Evolutionary conservation across 176 grass and related monocot species (phyloP).

Genomic region (Ensete glaucum): DNA sequence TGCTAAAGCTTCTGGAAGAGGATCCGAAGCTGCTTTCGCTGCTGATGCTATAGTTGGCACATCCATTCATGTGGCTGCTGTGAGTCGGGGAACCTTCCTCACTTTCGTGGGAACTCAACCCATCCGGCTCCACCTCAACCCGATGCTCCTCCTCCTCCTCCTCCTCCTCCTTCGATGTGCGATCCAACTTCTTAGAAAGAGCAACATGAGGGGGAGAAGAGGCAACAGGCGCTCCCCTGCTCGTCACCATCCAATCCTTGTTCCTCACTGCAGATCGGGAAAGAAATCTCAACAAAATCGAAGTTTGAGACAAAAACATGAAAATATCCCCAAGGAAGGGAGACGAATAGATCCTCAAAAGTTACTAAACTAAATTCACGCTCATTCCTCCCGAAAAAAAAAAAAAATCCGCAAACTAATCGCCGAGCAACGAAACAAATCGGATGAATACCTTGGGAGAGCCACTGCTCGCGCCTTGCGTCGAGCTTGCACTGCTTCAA

Average conservation of each 20-base stretch:
- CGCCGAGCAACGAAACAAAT: too few relatives aligned
- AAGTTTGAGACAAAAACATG: too few relatives aligned
- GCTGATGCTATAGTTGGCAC: constrained; percentile 26
- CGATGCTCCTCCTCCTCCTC: background rate
- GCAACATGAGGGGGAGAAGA: background rate
- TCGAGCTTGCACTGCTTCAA: constrained; percentile 92
- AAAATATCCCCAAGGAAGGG: too few relatives aligned
- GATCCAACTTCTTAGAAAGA: background rate
- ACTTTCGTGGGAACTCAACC: constrained; percentile 3
- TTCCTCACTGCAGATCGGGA: background rate
- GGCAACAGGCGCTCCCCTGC: background rate
- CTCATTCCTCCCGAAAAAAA: too few relatives aligned
- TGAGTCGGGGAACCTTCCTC: constrained; percentile 18
- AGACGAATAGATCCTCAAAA: too few relatives aligned
- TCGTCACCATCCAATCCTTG: background rate
- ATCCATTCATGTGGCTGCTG: constrained; percentile 20
- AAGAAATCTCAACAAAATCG: too few relatives aligned
- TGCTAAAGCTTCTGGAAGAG: constrained; percentile 60
- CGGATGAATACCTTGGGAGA: constrained; percentile 57
- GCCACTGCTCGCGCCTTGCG: constrained; percentile 84
- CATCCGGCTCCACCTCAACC: constrained; percentile 3
- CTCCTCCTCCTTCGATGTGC: background rate
- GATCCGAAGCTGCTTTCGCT: constrained; percentile 65
- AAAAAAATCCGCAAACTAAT: background rate
- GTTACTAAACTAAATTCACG: too few relatives aligned